These are phyloP conservation scores for Mycena galericulata DNA, from an alignment of 768 basidiomycete genomes.

Conservation along the genomic window DNA sequence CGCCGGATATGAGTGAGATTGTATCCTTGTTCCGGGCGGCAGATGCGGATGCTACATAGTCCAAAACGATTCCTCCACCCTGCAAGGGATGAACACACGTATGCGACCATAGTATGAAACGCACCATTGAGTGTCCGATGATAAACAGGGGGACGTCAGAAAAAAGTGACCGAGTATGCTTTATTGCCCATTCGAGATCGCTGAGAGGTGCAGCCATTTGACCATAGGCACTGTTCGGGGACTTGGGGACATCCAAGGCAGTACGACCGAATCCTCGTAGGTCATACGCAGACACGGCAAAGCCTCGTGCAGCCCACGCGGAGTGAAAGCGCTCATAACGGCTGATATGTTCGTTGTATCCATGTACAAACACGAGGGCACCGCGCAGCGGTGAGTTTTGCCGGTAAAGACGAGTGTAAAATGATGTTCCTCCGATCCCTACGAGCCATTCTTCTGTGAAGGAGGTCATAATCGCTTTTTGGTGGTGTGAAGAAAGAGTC, in stretches of 20 bases:
- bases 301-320: conserved; percentile 5
- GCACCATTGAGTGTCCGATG: conserved; percentile 17
- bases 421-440: background rate
- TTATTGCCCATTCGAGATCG: conserved; percentile 16
- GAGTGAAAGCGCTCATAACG: conserved; percentile 5
- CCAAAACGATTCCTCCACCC: conserved; percentile 8
- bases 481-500: background rate
- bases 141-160: background rate
- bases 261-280: conserved; percentile 10
- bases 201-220: conserved; percentile 1
- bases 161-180: conserved; percentile 12
- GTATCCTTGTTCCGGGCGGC: background rate
- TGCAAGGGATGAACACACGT: background rate
- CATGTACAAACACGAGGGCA: conserved; percentile 5
- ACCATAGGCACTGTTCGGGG: conserved; percentile 2
- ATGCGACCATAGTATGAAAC: background rate
- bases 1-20: background rate
- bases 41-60: background rate
- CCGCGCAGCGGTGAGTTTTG: background rate
- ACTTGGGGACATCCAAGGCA: background rate
- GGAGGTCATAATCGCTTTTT: background rate
- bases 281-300: conserved; percentile 10
- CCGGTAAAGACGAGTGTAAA: conserved; percentile 11
- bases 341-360: conserved; percentile 16
- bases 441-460: conserved; percentile 14